Base-by-base conservation (phyloP, 208 protist species). In the Phytomonas sp. region DNA sequence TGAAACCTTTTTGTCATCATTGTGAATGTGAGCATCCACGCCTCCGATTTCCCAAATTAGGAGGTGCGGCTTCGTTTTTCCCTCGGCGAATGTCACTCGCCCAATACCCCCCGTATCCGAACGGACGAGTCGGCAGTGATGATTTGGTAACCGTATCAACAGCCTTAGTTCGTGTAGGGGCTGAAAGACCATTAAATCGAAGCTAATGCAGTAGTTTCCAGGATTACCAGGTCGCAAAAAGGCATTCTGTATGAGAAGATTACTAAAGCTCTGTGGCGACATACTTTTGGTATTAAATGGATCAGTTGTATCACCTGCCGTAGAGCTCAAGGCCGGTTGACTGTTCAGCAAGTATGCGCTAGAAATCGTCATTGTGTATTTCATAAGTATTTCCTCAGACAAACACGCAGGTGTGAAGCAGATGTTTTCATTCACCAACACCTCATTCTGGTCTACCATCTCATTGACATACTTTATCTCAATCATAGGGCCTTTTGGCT, bases 351-450 rank as follows among this genome's bases (percentile, higher is more conserved):
- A 26, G 19, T 26, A 56, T 56, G 19, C 19, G 0, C 45, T 56
- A 4, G 45, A 56, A 56, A 56, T 56, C 45, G 26, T 19, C 45
- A 19, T 26, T 56, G 45, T 56, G 69, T 87, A 87, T 36, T 73
- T 56, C 71, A 87, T 37, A 36, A 87, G 70, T 16, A 72, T 62
- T 16, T 81, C 76, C 60, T 87, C 78, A 23, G 56, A 71, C 42
- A 87, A 71, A 65, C 82, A 87, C 29, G 82, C 52, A 6, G 82
- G 82, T 33, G 82, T 84, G 64, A 87, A 87, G 68, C 29, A 76
- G 10, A 84, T 64, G 67, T 66, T 63, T 19, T 78, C 77, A 40
- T 29, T 80, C 8, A 63, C 56, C 11, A 64, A 59, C 33, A 87
- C 69, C 66, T 84, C 79, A 71, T 74, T 82, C 37, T 61, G 60